These are phyloP conservation scores for Bombardia bombarda DNA, from an alignment of 495 filamentous ascomycete species.

Conservation along the genomic window DNA sequence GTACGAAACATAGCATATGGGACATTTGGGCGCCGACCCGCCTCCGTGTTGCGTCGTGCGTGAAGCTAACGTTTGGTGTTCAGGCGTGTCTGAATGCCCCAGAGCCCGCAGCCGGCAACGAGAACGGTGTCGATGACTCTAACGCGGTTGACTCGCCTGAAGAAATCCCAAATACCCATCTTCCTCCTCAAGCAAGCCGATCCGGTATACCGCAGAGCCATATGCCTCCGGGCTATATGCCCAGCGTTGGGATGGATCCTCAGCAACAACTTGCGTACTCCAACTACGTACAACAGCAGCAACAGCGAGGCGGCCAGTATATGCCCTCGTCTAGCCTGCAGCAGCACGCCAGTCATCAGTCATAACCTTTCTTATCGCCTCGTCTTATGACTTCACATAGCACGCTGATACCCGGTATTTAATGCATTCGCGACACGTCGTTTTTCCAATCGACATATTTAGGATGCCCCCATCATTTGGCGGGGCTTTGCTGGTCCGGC, in stretches of 20 bases:
- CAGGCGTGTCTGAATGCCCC: slow-evolving; percentile 93
- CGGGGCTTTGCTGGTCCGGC: slow-evolving; percentile 19
- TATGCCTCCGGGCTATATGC: slow-evolving; percentile 42
- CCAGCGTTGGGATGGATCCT: slow-evolving; percentile 47
- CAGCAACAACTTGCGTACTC: slow-evolving; percentile 54
- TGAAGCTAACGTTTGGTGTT: slow-evolving; percentile 4
- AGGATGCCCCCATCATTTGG: slow-evolving; percentile 12
- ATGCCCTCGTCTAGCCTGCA: slow-evolving; percentile 48
- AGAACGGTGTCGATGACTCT: slow-evolving; percentile 80
- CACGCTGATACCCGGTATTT: slow-evolving; percentile 43
- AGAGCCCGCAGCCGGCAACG: slow-evolving; percentile 75
- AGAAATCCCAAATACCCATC: slow-evolving; percentile 49
- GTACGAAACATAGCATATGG: slow-evolving; percentile 41
- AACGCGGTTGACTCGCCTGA: slow-evolving; percentile 57
- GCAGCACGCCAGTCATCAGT: slow-evolving; percentile 47
- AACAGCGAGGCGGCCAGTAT: slow-evolving; percentile 39
- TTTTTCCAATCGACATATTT: slow-evolving; percentile 23
- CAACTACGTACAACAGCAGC: slow-evolving; percentile 49
- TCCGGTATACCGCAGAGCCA: slow-evolving; percentile 44
- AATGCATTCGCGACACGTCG: slow-evolving; percentile 41
- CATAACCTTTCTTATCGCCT: slow-evolving; percentile 32
- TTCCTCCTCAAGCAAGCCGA: slow-evolving; percentile 47
- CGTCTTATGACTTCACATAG: slow-evolving; percentile 25
- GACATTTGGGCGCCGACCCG: not conserved
- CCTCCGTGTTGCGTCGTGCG: not conserved